Evolutionary conservation across 805 yeast genomes (phyloP).

Genomic region (Cephaloascus fragrans): DNA sequence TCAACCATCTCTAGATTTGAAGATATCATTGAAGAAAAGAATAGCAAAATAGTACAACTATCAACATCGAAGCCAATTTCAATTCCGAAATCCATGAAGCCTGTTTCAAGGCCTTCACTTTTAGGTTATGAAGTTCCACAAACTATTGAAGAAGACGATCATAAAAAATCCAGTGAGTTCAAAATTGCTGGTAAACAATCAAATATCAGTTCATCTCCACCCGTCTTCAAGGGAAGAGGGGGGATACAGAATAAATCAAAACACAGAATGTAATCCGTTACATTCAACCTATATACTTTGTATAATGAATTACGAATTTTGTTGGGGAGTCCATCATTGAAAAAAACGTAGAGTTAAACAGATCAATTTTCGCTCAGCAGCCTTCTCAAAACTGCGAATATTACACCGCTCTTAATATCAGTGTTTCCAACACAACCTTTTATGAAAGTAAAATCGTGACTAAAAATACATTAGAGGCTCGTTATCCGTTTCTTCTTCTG

Average conservation of each 20-base stretch:
- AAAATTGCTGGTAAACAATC: too few relatives aligned
- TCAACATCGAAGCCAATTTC: conserved; percentile 27
- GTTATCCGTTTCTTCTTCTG: neutral
- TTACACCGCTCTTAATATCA: too few relatives aligned
- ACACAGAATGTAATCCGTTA: neutral
- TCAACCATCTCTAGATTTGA: conserved; percentile 21
- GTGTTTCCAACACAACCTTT: too few relatives aligned
- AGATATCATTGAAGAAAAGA: conserved; percentile 24
- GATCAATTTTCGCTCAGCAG: too few relatives aligned
- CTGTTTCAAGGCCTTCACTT: neutral
- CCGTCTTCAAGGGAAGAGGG: conserved; percentile 12
- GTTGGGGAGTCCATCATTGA: too few relatives aligned
- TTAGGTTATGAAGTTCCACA: neutral
- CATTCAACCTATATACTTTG: too few relatives aligned
- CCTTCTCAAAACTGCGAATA: too few relatives aligned
- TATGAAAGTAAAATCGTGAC: too few relatives aligned
- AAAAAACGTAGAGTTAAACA: too few relatives aligned
- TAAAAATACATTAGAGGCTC: neutral
- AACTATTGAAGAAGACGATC: too few relatives aligned
- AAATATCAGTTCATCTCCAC: conserved; percentile 1
- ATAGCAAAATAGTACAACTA: conserved; percentile 21
- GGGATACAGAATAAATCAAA: conserved; percentile 9
- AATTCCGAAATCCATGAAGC: conserved; percentile 12
- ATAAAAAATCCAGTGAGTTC: neutral
- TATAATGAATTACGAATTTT: too few relatives aligned